Conservation (phyloP, 2,329 filamentous ascomycete genomes). For the Cladophialophora psammophila region DNA sequence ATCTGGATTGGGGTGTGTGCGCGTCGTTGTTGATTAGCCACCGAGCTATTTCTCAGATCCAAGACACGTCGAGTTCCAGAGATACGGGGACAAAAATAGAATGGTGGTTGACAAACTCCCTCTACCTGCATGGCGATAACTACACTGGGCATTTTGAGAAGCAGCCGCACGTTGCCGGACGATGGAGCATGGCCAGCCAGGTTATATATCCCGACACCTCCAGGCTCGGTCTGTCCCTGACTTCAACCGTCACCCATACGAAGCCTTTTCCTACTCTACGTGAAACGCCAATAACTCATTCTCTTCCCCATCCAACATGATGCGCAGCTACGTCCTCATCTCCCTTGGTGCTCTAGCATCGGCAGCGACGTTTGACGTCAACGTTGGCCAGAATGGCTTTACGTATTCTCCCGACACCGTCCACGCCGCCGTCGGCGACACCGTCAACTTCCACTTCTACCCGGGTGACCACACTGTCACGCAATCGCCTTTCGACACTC, state of each 20-base stretch:
- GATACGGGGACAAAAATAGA: constrained; percentile 14
- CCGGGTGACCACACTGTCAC: constrained; percentile 60
- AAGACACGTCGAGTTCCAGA: not conserved
- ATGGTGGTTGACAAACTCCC: not conserved
- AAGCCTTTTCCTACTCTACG: not conserved
- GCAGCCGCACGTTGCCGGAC: not conserved
- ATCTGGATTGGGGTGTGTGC: not conserved
- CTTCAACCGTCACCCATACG: not conserved
- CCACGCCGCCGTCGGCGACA: constrained; percentile 54
- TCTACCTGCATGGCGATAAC: not conserved
- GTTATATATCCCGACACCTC: not conserved
- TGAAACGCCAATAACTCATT: not conserved
- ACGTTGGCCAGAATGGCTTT: constrained; percentile 44
- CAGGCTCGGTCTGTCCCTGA: not conserved
- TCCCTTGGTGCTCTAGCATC: constrained; percentile 18
- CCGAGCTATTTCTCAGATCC: not conserved
- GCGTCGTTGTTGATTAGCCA: constrained; percentile 5
- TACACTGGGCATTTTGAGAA: not conserved
- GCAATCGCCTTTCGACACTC: constrained; percentile 57
- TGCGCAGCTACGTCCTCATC: constrained; percentile 19
- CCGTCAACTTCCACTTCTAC: constrained; percentile 62
- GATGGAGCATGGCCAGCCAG: not conserved
- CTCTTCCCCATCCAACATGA: not conserved
- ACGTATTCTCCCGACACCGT: constrained; percentile 55
- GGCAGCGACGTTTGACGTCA: constrained; percentile 21